A percentile compares a stretch with the other conserved stretches of the same genome.
Conservation (phyloP, 2,329 filamentous ascomycete genomes). For the Pseudocercospora musae region DNA sequence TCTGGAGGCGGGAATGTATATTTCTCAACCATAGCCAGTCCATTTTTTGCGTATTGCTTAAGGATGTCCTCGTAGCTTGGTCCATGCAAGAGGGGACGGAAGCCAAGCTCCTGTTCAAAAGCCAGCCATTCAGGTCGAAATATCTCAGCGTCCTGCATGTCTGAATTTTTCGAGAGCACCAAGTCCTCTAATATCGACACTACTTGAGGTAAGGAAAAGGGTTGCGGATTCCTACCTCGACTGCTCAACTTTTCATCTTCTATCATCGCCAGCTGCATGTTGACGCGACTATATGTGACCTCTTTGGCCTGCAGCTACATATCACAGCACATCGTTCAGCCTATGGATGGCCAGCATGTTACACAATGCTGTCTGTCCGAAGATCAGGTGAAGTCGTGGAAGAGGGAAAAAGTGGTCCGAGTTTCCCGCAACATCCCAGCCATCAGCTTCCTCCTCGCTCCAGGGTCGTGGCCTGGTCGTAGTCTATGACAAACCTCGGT, state of each 20-base stretch:
- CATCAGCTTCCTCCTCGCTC: neutral
- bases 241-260: neutral
- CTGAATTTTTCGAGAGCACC: neutral
- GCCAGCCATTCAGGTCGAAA: constrained; percentile 3
- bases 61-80: constrained; percentile 17
- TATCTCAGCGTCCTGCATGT: neutral
- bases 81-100: constrained; percentile 16
- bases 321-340: constrained; percentile 4
- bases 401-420: constrained; percentile 2
- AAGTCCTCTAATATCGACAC: neutral
- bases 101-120: constrained; percentile 20
- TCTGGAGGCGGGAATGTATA: constrained; percentile 11
- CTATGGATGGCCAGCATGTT: neutral
- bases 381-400: constrained; percentile 10
- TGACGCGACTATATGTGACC: neutral
- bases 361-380: constrained; percentile 5
- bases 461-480: no score
- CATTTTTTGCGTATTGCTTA: constrained; percentile 13
- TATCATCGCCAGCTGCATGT: neutral
- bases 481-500: no score
- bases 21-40: constrained; percentile 10
- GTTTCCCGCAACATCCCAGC: neutral
- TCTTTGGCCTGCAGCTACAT: neutral
- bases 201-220: neutral
- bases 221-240: neutral